Evolutionary conservation across 2,329 filamentous ascomycete genomes (phyloP).

Genomic region (Diplocarpon rosae): DNA sequence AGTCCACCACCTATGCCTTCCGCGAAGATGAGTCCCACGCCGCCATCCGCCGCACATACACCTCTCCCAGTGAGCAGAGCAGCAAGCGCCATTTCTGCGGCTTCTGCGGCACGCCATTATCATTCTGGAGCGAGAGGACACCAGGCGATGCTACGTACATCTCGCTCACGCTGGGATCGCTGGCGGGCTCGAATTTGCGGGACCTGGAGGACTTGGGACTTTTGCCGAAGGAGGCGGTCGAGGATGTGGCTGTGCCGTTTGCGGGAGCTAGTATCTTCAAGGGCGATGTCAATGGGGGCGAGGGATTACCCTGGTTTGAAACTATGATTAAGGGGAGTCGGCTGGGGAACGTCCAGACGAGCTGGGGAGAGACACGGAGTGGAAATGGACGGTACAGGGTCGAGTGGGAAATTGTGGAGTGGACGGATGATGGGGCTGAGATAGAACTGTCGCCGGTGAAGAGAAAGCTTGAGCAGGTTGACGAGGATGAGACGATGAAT

Average conservation of each 20-base stretch:
- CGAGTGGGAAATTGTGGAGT: conserved; percentile 81
- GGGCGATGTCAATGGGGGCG: conserved; percentile 24
- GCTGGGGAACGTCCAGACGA: conserved; percentile 55
- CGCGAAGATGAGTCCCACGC: conserved; percentile 66
- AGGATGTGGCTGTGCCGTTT: conserved; percentile 27
- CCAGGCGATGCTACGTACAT: conserved; percentile 65
- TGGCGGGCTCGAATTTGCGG: conserved; percentile 59
- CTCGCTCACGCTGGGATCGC: conserved; percentile 68
- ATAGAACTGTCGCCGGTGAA: conserved; percentile 33
- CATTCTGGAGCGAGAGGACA: conserved; percentile 71
- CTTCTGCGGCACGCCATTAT: conserved; percentile 78
- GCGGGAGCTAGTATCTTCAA: not conserved
- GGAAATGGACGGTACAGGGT: conserved; percentile 55
- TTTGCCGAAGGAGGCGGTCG: conserved; percentile 40
- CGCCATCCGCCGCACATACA: conserved; percentile 57
- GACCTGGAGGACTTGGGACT: conserved; percentile 65
- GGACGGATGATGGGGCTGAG: conserved; percentile 39
- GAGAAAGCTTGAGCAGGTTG: conserved; percentile 38
- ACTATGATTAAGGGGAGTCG: conserved; percentile 65
- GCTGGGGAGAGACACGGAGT: conserved; percentile 42
- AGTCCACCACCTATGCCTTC: conserved; percentile 61
- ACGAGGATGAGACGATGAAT: conserved; percentile 8
- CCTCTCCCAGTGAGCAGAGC: conserved; percentile 41
- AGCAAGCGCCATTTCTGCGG: conserved; percentile 77
- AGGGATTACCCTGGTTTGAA: conserved; percentile 75